Evolutionary conservation across 1,284 basidiomycete species (phyloP).

Genomic region (Ceratobasidium sp.): DNA sequence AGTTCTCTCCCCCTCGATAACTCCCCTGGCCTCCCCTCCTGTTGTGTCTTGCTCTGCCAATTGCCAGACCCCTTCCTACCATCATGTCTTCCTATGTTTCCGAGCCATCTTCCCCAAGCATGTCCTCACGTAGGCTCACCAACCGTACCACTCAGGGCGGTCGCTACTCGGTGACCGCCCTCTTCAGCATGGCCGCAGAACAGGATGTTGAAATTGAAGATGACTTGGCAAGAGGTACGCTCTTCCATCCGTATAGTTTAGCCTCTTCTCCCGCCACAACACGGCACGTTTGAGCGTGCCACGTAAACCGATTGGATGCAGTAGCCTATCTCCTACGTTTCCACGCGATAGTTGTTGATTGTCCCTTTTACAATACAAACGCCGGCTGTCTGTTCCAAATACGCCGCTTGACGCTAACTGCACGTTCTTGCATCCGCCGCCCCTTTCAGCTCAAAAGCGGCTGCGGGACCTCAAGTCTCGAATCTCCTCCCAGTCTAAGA

Average conservation of each 20-base stretch:
- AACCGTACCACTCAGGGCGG: constrained; percentile 87
- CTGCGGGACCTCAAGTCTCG: constrained; percentile 95
- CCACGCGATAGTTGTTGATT: background rate
- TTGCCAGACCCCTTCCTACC: background rate
- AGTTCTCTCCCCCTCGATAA: background rate
- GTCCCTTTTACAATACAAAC: too few relatives aligned
- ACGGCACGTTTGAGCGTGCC: background rate
- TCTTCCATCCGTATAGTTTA: background rate
- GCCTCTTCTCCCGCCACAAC: constrained; percentile 1
- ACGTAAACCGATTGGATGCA: background rate
- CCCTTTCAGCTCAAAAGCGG: constrained; percentile 85
- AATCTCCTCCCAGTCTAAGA: constrained; percentile 98
- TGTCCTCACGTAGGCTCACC: constrained; percentile 62
- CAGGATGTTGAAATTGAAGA: constrained; percentile 99
- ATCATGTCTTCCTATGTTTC: constrained; percentile 42
- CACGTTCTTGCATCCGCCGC: background rate
- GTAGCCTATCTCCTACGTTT: background rate
- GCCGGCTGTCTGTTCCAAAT: too few relatives aligned
- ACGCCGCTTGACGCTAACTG: constrained; percentile 3
- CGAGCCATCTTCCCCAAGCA: constrained; percentile 37
- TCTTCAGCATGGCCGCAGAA: constrained; percentile 98
- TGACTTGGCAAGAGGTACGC: constrained; percentile 90
- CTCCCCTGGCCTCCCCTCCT: background rate
- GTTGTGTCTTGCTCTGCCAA: background rate
- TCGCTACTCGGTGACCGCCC: constrained; percentile 93